These are phyloP conservation scores for Penicillium thymicola DNA, from an alignment of 2,329 filamentous ascomycete genomes.

Conservation along the genomic window DNA sequence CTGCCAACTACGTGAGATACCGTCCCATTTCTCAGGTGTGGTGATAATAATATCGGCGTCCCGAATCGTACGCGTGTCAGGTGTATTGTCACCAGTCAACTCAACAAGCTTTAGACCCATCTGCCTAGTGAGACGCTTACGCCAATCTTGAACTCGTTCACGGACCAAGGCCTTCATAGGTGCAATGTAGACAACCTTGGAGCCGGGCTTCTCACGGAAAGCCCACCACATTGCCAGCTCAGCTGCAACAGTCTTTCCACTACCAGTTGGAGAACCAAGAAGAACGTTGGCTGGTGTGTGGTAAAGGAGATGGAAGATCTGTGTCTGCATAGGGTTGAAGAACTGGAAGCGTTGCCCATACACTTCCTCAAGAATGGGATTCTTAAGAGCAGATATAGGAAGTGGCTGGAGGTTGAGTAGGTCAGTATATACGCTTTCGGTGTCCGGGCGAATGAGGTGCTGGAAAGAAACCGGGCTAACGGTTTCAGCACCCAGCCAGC, in stretches of 20 bases:
- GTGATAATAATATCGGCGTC: constrained; percentile 98
- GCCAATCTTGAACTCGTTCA: constrained; percentile 95
- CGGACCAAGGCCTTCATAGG: constrained; percentile 99
- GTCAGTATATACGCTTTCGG: constrained; percentile 95
- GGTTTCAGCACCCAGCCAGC: constrained; percentile 95
- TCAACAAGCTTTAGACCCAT: constrained; percentile 91
- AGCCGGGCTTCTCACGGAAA: constrained; percentile 88
- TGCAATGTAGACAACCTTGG: constrained; percentile 97
- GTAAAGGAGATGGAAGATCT: constrained; percentile 96
- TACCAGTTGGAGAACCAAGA: constrained; percentile 91
- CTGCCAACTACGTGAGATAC: constrained; percentile 98
- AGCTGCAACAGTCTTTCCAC: constrained; percentile 93
- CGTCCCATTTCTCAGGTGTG: constrained; percentile 99
- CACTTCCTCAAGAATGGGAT: constrained; percentile 79
- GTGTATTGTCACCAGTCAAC: constrained; percentile 95
- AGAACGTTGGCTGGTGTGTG: constrained; percentile 89
- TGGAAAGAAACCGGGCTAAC: constrained; percentile 95
- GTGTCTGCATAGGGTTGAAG: constrained; percentile 99
- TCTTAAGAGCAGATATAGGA: constrained; percentile 81
- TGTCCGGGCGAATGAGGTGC: constrained; percentile 94
- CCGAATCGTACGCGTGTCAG: constrained; percentile 90
- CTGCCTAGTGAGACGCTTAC: constrained; percentile 71
- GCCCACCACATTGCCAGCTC: constrained; percentile 99
- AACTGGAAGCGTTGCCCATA: constrained; percentile 87
- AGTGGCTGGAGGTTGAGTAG: constrained; percentile 87